phyloP scores from a whole-genome alignment of 2,329 filamentous ascomycete genomes.

The Aspergillus fumigatus region DNA sequence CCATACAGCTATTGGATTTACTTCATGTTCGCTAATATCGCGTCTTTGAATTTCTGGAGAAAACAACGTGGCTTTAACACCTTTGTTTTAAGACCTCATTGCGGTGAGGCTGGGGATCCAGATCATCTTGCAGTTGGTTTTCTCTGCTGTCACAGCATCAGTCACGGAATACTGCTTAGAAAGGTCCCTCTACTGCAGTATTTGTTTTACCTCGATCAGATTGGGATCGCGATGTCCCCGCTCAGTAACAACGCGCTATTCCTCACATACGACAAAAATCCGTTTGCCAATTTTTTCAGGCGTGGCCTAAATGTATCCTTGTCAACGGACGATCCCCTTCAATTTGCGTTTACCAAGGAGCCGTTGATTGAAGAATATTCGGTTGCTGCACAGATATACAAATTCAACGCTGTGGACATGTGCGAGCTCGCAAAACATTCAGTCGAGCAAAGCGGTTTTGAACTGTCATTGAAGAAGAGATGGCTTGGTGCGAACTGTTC shows the following conservation, averaged over 20 bases:
- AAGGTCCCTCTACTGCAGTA: conserved; percentile 96
- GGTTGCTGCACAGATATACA: conserved; percentile 97
- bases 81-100: conserved; percentile 87
- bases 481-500: conserved; percentile 82
- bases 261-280: conserved; percentile 92
- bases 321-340: conserved; percentile 92
- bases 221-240: conserved; percentile 98
- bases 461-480: conserved; percentile 79
- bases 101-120: conserved; percentile 92
- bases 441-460: conserved; percentile 91
- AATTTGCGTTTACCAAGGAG: conserved; percentile 98
- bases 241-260: conserved; percentile 97
- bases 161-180: conserved; percentile 83
- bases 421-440: conserved; percentile 96
- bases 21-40: conserved; percentile 90
- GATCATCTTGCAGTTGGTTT: conserved; percentile 91
- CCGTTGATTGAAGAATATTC: conserved; percentile 97
- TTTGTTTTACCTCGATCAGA: conserved; percentile 95
- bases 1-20: conserved; percentile 99
- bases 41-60: conserved; percentile 86
- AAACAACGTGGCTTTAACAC: conserved; percentile 93
- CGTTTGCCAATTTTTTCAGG: conserved; percentile 92
- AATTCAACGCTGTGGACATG: conserved; percentile 95
- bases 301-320: conserved; percentile 92
- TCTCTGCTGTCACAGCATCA: conserved; percentile 93